Base-by-base conservation (phyloP, 495 filamentous ascomycete genomes). In the Collariella sp. region DNA sequence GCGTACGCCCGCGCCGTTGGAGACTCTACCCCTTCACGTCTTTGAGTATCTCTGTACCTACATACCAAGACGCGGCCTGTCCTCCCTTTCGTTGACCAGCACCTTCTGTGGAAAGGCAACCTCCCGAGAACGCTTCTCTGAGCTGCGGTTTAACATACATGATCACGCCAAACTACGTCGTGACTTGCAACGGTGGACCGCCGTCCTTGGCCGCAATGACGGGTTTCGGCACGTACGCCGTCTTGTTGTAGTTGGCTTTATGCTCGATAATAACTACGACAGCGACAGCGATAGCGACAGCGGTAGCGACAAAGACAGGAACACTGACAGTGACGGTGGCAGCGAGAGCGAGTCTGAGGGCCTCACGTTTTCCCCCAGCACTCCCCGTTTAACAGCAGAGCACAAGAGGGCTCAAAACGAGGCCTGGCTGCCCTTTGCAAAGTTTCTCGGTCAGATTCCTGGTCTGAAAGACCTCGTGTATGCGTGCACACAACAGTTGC, bases 391-490 rank as follows among this genome's bases (percentile, higher is more conserved):
- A 18, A 31, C 34, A 19, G 2, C 51, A 34, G 6, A 46, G 41
- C 43, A 35, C 22, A 54, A 47, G 33, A 33, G 40, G 12, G 31
- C 18, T 16, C 42, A 40, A 41, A 20, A 54, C 35, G 35, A 46
- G 20, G 33, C 52, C 18, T 54, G 44, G 52, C 33, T 46, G 11
- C 43, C 22, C 6, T 41, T 54, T 44, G 40, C 39, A 15, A n/a
- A 23, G 15, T 45, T 53, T 26, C 29, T 53, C 19, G 40, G 16
- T 40, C 50, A 23, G 7, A 39, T 53, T 13, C 19, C 50, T n/a
- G 50, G 9, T 0, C 29, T 53, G 26, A 35, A 15, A n/a, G 45
- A 48, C 16, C 24, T 48, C n/a, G 24, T 48, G 4, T 48, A 48
- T 26, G 45, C 45, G 6, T 48, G 45, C 45, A 35, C 45, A 9